Base-by-base conservation (phyloP, 1,139 yeast genomes). In the Saccharomycopsis crataegensis region DNA sequence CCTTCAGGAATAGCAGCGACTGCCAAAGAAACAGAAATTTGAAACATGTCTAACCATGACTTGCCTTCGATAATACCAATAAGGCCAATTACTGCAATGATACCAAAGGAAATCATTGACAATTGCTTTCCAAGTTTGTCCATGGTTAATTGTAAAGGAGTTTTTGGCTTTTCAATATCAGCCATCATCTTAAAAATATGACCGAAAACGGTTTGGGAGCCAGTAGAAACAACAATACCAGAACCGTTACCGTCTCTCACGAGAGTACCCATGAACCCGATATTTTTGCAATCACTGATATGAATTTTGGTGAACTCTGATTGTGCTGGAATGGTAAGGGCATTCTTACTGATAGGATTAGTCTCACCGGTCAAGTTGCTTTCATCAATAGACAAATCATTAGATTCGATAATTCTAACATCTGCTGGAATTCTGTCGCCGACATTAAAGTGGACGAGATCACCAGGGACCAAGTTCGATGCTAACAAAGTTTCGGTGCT, bases 1-100 rank as follows among this genome's bases (percentile, higher is more conserved):
- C 98, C 98, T 70, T 93, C 99, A 3, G 99, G 99, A 61, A 93
- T 91, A 2, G 98, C 98, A 49, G 99, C 99, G 12, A 93, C 98
- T 0, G 98, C 98, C 59, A 93, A 75, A 2, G 96, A 89, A 9
- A 93, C 98, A 1, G 96, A 88, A 58, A 93, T 90, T 66, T 93
- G 96, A 70, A 93, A 91, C 96, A 93, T 93, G 59, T 91, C 98
- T 57, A 93, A 75, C 96, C 96, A 89, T 8, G 87, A 78, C 59
- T 95, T 84, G 51, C 98, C 98, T 71, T 91, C 96, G 50, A 87
- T 55, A 28, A 93, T 76, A 56, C 98, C 99, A 62, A 91, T 76
- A 36, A 91, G 64, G 63, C 96, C 90, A 64, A 93, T 93, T 32
- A 86, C 67, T 47, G 96, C 96, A 69, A 93, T 93, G 14, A 91